Evolutionary conservation across 495 filamentous ascomycete genomes (phyloP).

Genomic region (Penicillium ucsense): DNA sequence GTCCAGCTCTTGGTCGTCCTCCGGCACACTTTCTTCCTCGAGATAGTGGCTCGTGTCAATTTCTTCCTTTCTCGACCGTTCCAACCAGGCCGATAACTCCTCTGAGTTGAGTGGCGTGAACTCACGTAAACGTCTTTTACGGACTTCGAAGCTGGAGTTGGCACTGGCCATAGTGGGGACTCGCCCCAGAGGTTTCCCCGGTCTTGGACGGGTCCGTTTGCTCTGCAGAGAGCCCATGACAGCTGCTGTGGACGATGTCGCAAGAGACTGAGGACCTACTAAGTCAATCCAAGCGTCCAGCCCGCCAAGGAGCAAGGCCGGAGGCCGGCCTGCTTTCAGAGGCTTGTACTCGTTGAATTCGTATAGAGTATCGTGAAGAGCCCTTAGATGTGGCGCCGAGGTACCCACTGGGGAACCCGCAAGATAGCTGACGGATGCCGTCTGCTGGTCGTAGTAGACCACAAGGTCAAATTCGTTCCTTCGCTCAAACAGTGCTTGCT

Average conservation of each 20-base stretch:
- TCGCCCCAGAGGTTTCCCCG: conserved; percentile 41
- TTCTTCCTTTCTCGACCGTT: conserved; percentile 47
- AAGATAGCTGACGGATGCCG: conserved; percentile 43
- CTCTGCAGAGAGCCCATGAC: conserved; percentile 36
- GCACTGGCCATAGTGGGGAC: conserved; percentile 43
- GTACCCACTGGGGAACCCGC: conserved; percentile 36
- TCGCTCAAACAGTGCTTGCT: conserved; percentile 63
- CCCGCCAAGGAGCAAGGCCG: conserved; percentile 72
- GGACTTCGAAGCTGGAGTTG: conserved; percentile 42
- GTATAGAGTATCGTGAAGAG: conserved; percentile 67
- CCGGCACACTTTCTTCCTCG: conserved; percentile 27
- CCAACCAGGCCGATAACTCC: conserved; percentile 51
- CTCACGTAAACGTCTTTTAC: conserved; percentile 46
- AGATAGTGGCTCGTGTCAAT: conserved; percentile 36
- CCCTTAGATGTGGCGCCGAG: conserved; percentile 51
- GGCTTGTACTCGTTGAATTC: conserved; percentile 75
- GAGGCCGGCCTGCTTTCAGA: conserved; percentile 49
- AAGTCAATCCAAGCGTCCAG: conserved; percentile 77
- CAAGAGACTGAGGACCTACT: conserved; percentile 60
- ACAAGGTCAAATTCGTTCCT: conserved; percentile 76
- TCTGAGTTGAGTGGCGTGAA: conserved; percentile 51
- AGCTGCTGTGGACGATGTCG: conserved; percentile 45
- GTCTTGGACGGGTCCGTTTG: conserved; percentile 24
- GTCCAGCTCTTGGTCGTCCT: conserved; percentile 29
- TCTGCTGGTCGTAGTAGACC: conserved; percentile 79